These are phyloP conservation scores for Dissophora ornata DNA, from an alignment of 192 early-diverging fungal genomes.

Conservation along the genomic window DNA sequence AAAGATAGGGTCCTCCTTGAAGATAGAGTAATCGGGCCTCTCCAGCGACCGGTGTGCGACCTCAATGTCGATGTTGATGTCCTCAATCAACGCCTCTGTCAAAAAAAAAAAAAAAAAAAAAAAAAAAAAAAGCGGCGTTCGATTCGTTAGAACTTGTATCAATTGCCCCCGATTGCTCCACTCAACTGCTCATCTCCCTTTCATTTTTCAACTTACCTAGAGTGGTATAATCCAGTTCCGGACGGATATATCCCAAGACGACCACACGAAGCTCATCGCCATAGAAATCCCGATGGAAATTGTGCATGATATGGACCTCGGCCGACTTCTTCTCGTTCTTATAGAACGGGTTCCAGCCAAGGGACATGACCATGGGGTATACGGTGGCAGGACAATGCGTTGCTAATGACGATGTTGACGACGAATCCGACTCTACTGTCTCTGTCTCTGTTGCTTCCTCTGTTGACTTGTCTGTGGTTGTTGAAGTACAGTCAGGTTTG, in stretches of 20 bases:
- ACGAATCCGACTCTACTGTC: slow-evolving; percentile 2
- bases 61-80: slow-evolving; percentile 91
- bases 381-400: slow-evolving; percentile 58
- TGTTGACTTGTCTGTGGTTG: not conserved
- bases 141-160: no score
- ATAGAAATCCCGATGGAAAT: slow-evolving; percentile 93
- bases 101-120: slow-evolving; percentile 4
- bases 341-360: slow-evolving; percentile 99
- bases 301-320: slow-evolving; percentile 96
- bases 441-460: not conserved
- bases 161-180: not conserved
- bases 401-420: slow-evolving; percentile 38
- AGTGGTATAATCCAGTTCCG: slow-evolving; percentile 89
- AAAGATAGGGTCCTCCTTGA: slow-evolving; percentile 56
- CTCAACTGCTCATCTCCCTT: not conserved
- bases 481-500: slow-evolving; percentile 16
- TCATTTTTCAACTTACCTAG: slow-evolving; percentile 68
- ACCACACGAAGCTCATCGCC: slow-evolving; percentile 83
- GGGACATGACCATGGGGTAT: slow-evolving; percentile 98
- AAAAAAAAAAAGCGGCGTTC: slow-evolving; percentile 6
- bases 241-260: slow-evolving; percentile 88
- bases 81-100: slow-evolving; percentile 87
- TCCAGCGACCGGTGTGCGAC: slow-evolving; percentile 77
- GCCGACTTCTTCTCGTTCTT: slow-evolving; percentile 97
- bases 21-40: slow-evolving; percentile 66